These are phyloP conservation scores for Turritis glabra DNA, from an alignment of 345 rosid genomes.

Conservation along the genomic window DNA sequence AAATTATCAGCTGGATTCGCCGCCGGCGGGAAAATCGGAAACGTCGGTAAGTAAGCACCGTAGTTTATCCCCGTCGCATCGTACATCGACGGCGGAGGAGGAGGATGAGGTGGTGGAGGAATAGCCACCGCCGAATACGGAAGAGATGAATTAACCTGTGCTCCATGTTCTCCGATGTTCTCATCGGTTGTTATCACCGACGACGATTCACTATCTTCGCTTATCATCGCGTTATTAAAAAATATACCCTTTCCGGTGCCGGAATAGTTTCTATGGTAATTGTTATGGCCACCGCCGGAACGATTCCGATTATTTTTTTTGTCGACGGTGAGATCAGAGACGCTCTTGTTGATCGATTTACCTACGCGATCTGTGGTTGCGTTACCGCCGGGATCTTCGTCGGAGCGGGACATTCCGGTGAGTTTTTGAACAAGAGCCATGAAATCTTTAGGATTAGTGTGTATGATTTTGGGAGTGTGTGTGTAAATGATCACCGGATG, in stretches of 20 bases:
- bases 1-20: conserved; percentile 48
- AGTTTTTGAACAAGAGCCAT: conserved; percentile 92
- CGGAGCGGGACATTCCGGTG: conserved; percentile 69
- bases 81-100: conserved; percentile 5
- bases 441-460: conserved; percentile 81
- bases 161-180: conserved; percentile 39
- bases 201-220: conserved; percentile 65
- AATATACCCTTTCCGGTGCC: conserved; percentile 12
- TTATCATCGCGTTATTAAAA: conserved; percentile 16
- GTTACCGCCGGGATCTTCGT: conserved; percentile 35
- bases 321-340: conserved; percentile 25
- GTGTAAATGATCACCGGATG: conserved; percentile 97
- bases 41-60: conserved; percentile 40
- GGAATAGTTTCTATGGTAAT: conserved; percentile 13
- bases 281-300: neutral
- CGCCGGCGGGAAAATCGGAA: conserved; percentile 47
- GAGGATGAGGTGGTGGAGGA: conserved; percentile 18
- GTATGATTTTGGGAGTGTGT: conserved; percentile 85
- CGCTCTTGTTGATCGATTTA: conserved; percentile 11
- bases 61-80: conserved; percentile 31
- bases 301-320: conserved; percentile 16
- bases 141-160: conserved; percentile 57
- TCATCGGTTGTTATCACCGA: conserved; percentile 75
- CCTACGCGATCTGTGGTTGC: neutral
- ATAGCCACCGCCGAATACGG: conserved; percentile 16